Percentiles rank a stretch among this genome's conserved stretches.
Evolutionary conservation across 2,329 filamentous ascomycete genomes (phyloP).

Genomic region (Cryphonectria japonica): DNA sequence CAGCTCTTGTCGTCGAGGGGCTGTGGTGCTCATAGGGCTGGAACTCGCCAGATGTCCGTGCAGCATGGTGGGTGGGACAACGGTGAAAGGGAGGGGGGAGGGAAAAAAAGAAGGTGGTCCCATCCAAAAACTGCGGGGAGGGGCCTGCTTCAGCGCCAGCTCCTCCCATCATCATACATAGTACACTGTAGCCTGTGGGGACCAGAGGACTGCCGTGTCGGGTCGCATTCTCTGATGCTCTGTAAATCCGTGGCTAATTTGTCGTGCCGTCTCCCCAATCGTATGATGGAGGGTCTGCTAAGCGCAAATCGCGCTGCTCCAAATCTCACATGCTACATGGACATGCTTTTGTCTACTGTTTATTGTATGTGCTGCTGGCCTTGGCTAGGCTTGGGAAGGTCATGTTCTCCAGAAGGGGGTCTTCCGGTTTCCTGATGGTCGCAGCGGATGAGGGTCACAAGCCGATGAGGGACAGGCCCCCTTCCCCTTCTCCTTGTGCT

Average conservation of each 20-base stretch:
- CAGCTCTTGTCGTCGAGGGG: conserved; percentile 2
- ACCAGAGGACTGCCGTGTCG: not conserved
- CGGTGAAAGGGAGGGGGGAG: not conserved
- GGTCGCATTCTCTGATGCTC: not conserved
- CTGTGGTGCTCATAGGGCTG: conserved; percentile 11
- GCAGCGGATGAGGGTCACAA: not conserved
- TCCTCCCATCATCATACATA: not conserved
- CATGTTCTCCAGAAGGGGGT: not conserved
- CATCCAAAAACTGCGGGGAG: not conserved
- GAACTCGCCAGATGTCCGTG: conserved; percentile 12
- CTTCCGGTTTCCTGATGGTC: not conserved
- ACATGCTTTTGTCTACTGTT: not conserved
- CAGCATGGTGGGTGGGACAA: conserved; percentile 7
- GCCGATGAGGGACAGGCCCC: not conserved
- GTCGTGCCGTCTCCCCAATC: not conserved
- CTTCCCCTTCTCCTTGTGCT: not conserved
- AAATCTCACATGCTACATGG: conserved; percentile 1
- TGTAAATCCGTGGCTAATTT: not conserved
- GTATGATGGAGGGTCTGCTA: conserved; percentile 3
- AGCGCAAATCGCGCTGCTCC: conserved; percentile 3
- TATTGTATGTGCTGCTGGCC: not conserved
- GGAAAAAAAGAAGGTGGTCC: not conserved
- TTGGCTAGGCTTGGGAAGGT: not conserved
- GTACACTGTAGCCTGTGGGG: not conserved
- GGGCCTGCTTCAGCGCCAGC: not conserved